phyloP scores from a whole-genome alignment of 1,284 basidiomycete genomes.

The Tetrapyrgos nigripes region DNA sequence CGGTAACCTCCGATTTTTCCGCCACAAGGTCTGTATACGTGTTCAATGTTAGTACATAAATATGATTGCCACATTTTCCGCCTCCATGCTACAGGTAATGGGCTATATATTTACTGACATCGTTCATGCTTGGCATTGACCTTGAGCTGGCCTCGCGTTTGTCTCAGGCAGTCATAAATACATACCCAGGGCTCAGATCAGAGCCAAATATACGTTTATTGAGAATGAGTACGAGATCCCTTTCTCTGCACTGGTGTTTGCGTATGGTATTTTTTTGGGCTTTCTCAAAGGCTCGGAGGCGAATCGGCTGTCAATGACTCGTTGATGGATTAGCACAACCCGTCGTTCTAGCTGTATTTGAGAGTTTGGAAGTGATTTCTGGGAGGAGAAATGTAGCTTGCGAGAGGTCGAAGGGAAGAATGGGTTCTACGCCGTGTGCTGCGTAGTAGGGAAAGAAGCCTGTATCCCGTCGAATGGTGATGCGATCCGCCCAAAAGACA shows the following conservation, averaged over 20 bases:
- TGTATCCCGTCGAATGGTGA: constrained; percentile 34
- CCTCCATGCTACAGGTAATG: too few relatives aligned
- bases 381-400: constrained; percentile 45
- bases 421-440: constrained; percentile 41
- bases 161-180: too few relatives aligned
- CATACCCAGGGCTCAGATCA: too few relatives aligned
- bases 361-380: constrained; percentile 23
- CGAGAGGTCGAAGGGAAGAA: constrained; percentile 45
- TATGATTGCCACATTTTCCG: too few relatives aligned
- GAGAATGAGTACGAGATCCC: constrained; percentile 23
- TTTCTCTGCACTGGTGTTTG: constrained; percentile 42
- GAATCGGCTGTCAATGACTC: constrained; percentile 27
- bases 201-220: constrained; percentile 39
- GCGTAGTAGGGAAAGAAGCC: constrained; percentile 45
- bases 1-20: too few relatives aligned
- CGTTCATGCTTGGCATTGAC: too few relatives aligned
- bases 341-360: constrained; percentile 34
- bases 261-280: constrained; percentile 31
- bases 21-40: too few relatives aligned
- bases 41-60: too few relatives aligned
- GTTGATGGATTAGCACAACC: constrained; percentile 16
- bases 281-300: constrained; percentile 26
- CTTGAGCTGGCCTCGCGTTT: too few relatives aligned
- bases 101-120: too few relatives aligned
- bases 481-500: constrained; percentile 48